These are phyloP conservation scores for Monosporascus ibericus DNA, from an alignment of 2,329 filamentous ascomycete genomes.

Conservation along the genomic window DNA sequence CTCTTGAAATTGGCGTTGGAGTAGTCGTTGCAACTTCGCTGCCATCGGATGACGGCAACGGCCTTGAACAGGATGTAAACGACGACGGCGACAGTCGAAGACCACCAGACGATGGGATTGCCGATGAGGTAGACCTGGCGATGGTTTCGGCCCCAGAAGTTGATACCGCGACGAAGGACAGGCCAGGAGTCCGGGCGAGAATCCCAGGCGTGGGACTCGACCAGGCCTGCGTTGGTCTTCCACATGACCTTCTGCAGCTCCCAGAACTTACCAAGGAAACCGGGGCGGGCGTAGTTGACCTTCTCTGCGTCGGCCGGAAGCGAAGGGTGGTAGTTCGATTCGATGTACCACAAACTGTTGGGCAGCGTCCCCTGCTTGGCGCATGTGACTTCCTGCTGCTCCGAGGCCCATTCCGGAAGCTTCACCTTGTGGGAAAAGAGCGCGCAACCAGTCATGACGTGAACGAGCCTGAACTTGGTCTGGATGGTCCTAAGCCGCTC, in stretches of 20 bases:
- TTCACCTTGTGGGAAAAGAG: conserved; percentile 99
- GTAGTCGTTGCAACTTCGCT: conserved; percentile 88
- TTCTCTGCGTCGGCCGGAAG: conserved; percentile 74
- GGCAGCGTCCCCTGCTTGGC: conserved; percentile 85
- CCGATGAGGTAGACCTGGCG: conserved; percentile 95
- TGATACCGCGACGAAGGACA: conserved; percentile 86
- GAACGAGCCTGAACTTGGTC: conserved; percentile 91
- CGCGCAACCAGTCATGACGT: conserved; percentile 93
- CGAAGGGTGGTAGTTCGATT: conserved; percentile 79
- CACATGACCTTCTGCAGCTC: conserved; percentile 98
- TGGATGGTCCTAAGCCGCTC: conserved; percentile 86
- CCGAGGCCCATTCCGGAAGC: conserved; percentile 93
- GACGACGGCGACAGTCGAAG: conserved; percentile 69
- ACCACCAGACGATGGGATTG: conserved; percentile 94
- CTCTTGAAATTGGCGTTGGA: conserved; percentile 78
- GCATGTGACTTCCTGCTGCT: conserved; percentile 99
- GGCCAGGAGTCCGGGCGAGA: conserved; percentile 93
- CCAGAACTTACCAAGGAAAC: conserved; percentile 97
- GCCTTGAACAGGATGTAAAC: conserved; percentile 82
- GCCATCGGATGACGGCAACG: conserved; percentile 84
- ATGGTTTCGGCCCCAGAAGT: conserved; percentile 95
- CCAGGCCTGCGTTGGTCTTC: conserved; percentile 93
- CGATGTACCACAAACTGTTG: conserved; percentile 96
- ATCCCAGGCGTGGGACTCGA: conserved; percentile 97
- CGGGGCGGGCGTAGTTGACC: conserved; percentile 91